Conservation (phyloP, 2,329 filamentous ascomycete species). For the Fusarium goolgardi region DNA sequence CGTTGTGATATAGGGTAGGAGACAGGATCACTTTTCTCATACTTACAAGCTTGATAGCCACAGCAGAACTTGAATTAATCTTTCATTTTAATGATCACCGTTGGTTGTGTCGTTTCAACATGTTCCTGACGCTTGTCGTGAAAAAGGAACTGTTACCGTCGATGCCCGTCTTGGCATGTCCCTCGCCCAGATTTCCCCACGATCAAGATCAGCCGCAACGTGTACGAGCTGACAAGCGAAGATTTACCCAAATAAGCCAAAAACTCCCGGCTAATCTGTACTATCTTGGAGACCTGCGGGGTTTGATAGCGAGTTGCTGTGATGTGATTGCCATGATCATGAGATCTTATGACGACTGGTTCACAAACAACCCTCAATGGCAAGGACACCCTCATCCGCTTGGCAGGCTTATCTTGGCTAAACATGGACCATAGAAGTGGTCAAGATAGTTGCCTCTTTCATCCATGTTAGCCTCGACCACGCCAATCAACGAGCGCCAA, state of each 20-base stretch:
- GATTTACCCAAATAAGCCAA: slow-evolving; percentile 34
- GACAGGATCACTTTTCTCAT: slow-evolving; percentile 2
- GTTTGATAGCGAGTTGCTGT: slow-evolving; percentile 6
- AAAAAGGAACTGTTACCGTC: slow-evolving; percentile 10
- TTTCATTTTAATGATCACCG: slow-evolving; percentile 14
- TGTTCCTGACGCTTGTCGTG: slow-evolving; percentile 8
- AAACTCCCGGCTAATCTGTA: slow-evolving; percentile 26
- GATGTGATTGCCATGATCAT: slow-evolving; percentile 12
- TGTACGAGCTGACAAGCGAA: background rate
- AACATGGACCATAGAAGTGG: background rate
- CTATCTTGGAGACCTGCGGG: slow-evolving; percentile 18
- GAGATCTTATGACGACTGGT: background rate
- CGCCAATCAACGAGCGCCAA: slow-evolving; percentile 3
- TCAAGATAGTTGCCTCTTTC: slow-evolving; percentile 1
- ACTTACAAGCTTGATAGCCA: slow-evolving; percentile 28
- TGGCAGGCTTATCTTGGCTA: background rate
- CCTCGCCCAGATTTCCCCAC: slow-evolving; percentile 20
- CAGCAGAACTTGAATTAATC: slow-evolving; percentile 32
- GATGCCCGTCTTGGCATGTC: background rate
- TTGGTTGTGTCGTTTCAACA: background rate
- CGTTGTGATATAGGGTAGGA: background rate
- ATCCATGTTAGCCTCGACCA: background rate
- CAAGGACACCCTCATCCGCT: background rate
- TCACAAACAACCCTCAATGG: background rate
- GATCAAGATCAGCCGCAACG: slow-evolving; percentile 12